phyloP scores from a whole-genome alignment of 352 stramenopile species.

The Thraustochytrium sp. region DNA sequence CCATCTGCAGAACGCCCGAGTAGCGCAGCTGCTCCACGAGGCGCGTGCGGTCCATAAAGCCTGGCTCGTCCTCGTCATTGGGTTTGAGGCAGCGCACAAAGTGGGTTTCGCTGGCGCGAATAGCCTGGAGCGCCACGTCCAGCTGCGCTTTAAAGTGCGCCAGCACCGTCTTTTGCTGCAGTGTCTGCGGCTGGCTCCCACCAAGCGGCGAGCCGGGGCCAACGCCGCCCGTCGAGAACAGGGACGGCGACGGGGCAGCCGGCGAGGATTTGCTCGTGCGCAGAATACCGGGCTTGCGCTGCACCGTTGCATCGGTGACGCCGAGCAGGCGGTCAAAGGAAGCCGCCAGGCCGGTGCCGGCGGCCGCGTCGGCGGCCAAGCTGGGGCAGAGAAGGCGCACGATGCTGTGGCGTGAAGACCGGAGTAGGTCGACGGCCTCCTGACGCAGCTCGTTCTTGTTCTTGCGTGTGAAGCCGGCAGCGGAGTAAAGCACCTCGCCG shows the following conservation, averaged over 20 bases:
- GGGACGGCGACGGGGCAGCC: neutral
- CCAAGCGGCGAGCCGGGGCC: neutral
- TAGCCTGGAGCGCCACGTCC: constrained; percentile 77
- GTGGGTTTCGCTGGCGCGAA: constrained; percentile 84
- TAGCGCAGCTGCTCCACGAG: constrained; percentile 70
- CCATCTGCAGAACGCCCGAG: constrained; percentile 69
- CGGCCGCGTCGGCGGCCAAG: constrained; percentile 41
- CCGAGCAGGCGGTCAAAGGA: constrained; percentile 11
- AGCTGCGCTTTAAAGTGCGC: constrained; percentile 87
- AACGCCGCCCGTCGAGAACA: neutral
- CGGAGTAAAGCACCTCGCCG: constrained; percentile 64
- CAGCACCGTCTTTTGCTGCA: constrained; percentile 51
- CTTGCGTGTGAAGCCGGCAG: constrained; percentile 72
- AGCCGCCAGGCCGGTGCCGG: neutral
- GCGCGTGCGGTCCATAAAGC: constrained; percentile 75
- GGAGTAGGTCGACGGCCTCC: constrained; percentile 61
- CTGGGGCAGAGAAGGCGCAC: constrained; percentile 37
- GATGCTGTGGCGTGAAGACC: constrained; percentile 40
- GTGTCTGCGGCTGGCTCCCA: neutral
- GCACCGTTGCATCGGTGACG: neutral
- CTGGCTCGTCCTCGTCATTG: constrained; percentile 83
- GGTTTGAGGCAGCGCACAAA: constrained; percentile 98
- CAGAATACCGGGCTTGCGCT: neutral
- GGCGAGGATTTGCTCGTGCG: neutral
- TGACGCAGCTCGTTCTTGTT: constrained; percentile 76